Percentiles rank a stretch among this genome's conserved stretches.
Conservation (phyloP, 73 alveolate species). For the Paramecium bursaria region DNA sequence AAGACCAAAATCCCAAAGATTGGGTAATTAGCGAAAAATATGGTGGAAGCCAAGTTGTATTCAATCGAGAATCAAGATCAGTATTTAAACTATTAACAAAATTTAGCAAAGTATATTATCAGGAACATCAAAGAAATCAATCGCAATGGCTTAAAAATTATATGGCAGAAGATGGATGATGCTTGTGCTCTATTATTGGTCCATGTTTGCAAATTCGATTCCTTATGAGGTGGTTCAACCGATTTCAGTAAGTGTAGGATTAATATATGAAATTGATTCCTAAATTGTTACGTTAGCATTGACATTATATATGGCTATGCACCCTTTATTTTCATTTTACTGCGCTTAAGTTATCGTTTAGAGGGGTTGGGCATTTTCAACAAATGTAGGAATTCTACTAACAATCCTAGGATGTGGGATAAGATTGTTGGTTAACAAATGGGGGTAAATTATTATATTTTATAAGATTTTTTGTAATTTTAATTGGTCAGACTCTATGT, state of each 20-base stretch:
- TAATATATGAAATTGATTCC: background rate
- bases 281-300: conserved; percentile 1
- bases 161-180: background rate
- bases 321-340: conserved; percentile 28
- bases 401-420: conserved; percentile 42
- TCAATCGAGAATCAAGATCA: too few relatives aligned
- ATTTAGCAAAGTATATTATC: too few relatives aligned
- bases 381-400: conserved; percentile 28
- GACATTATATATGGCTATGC: conserved; percentile 23
- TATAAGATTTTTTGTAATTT: conserved; percentile 8
- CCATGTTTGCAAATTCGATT: background rate
- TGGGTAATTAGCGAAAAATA: too few relatives aligned
- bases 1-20: too few relatives aligned
- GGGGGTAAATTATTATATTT: background rate
- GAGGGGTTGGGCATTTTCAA: conserved; percentile 44
- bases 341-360: background rate
- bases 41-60: too few relatives aligned
- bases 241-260: background rate
- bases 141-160: too few relatives aligned
- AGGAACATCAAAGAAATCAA: too few relatives aligned
- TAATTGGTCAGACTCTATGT: conserved; percentile 37
- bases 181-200: background rate
- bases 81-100: too few relatives aligned
- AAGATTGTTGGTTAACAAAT: conserved; percentile 8
- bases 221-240: conserved; percentile 41